Base-by-base conservation (phyloP, 805 yeast genomes). In the Scheffersomyces ergatensis region DNA sequence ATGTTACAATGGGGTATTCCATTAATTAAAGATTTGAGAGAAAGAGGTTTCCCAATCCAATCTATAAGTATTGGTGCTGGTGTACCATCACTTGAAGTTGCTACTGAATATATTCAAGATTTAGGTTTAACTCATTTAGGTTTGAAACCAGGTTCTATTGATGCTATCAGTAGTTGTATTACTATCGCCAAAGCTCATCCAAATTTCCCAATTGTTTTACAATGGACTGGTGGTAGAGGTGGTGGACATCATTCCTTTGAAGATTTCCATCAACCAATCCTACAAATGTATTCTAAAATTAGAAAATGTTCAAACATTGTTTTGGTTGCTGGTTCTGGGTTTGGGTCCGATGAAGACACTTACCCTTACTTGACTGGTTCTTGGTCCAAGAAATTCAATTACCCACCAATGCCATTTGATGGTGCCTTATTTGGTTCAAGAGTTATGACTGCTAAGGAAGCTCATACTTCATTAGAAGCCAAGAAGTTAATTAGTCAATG, bases 141-240 rank as follows among this genome's bases (percentile, higher is more conserved):
- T 50, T 81, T 93, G 74, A 93, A 93, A 72, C 99, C 99, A 47
- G 99, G 99, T 61, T 89, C 98, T 19, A 77, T 89, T 42, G 99
- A 93, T 54, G 85, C 97, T 33, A 89, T 93, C 58, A 75, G 82
- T 50, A 92, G 86, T 65, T 87, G 82, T 52, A 82, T 93, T 54
- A 70, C 84, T 46, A 93, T 93, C 60, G 99, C 99, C 40, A 88
- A 86, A 61, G 90, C 95, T 37, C 95, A 90, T 70, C 99, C 99
- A 51, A 72, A 65, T 48, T 93, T 93, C 90, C 99, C 99, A 49
- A 89, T 93, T 58, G 92, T 93, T 41, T 72, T 93, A 55, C 99
- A 93, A 76, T 93, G 99, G 99, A 93, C 99, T 45, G 99, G 98
- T 78, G 99, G 99, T 68, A 90, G 99, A 79, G 99, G 97, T 74